Evolutionary conservation across 306 rosid species (phyloP), one percentile per base, ranked within the genome.

Genomic region (Dalbergia cochinchinensis): DNA sequence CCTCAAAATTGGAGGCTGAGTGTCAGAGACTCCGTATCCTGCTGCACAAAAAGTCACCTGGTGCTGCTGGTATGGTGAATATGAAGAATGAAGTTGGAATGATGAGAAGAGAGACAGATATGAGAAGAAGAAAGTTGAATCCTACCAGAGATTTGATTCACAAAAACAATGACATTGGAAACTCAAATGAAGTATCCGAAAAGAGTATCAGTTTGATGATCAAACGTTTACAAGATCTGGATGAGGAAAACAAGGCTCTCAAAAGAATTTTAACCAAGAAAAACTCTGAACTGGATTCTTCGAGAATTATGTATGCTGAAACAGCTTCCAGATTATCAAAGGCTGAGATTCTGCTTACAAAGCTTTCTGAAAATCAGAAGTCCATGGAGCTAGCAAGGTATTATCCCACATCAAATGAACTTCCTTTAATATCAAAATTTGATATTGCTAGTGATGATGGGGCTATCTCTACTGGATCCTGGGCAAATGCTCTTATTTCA

Each of bases 221-320:
- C 31, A 89, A 88, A 65, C 84, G 79, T 55, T 85, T 91, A 60
- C 91, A 79, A 10, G 82, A 86, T 37, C 50, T 88, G 76, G 94
- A 91, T 79, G 97, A 89, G 73, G 96, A 93, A 83, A 93, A 91
- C 88, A 89, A 83, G 80, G 91, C 89, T 70, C 90, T 89, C 22
- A 88, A 85, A 55, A 88, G 85, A 67, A 82, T 87, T 45, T 78
- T 93, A 71, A 83, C 66, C 70, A 78, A 70, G 70, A 89, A 82
- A 71, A 87, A 74, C 80, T 57, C 83, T 8, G 91, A 90, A 67
- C 84, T 85, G 63, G 88, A 86, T 60, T 82, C 90, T 74, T 88
- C 91, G 7, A 92, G 88, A 61, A 20, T 78, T 37, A 82, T 78
- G 83, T 81, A 88, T 78, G 82, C 74, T 75, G 87, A 78, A 75